Evolutionary conservation across 306 rosid genomes (phyloP).

Genomic region (Prunus padus): DNA sequence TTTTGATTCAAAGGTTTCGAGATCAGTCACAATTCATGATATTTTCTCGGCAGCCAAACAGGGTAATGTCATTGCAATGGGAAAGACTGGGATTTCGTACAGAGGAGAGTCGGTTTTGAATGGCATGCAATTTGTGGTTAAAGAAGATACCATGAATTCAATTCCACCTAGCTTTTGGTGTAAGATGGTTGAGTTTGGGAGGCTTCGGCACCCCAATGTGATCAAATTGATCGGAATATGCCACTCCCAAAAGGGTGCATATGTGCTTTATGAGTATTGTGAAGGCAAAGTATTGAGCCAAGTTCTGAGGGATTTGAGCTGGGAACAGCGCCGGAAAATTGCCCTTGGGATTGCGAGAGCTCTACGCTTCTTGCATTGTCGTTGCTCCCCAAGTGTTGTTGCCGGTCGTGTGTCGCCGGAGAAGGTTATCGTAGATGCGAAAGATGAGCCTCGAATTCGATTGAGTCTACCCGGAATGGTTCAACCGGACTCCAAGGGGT

Average conservation of each 20-base stretch:
- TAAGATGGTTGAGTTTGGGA: constrained; percentile 46
- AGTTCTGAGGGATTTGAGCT: constrained; percentile 42
- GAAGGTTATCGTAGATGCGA: constrained; percentile 41
- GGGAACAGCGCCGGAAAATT: constrained; percentile 62
- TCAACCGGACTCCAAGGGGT: constrained; percentile 36
- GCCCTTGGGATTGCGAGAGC: constrained; percentile 64
- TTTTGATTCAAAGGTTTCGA: constrained; percentile 43
- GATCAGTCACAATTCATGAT: constrained; percentile 41
- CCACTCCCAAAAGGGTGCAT: constrained; percentile 53
- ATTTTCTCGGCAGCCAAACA: constrained; percentile 42
- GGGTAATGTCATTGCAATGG: constrained; percentile 47
- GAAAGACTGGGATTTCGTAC: constrained; percentile 41
- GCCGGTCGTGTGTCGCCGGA: constrained; percentile 55
- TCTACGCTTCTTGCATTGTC: constrained; percentile 49
- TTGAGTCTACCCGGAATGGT: constrained; percentile 39
- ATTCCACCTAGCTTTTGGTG: constrained; percentile 49
- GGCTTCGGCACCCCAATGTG: constrained; percentile 51
- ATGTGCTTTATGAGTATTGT: constrained; percentile 48
- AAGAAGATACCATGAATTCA: constrained; percentile 38
- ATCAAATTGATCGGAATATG: constrained; percentile 55
- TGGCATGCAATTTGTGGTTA: constrained; percentile 50
- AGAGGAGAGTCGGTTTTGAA: constrained; percentile 42
- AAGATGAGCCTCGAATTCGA: constrained; percentile 53
- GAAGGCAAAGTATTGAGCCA: constrained; percentile 46
- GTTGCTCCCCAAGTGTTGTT: constrained; percentile 37